These are phyloP conservation scores for Erythrophleum fordii DNA, from an alignment of 306 rosid species.

Conservation along the genomic window DNA sequence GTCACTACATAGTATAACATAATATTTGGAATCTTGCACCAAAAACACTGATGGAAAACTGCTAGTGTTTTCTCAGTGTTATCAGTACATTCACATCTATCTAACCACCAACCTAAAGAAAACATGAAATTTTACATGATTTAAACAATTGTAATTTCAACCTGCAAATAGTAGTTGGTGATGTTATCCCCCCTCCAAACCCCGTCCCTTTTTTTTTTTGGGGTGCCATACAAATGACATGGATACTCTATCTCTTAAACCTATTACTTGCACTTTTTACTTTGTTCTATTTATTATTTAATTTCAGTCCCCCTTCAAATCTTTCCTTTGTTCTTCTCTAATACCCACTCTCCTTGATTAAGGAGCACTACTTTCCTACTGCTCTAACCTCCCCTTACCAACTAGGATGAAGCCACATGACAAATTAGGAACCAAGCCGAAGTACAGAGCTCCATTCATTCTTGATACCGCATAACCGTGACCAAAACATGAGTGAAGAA, in stretches of 20 bases:
- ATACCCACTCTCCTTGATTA: neutral
- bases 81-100: neutral
- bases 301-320: neutral
- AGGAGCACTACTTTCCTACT: constrained; percentile 6
- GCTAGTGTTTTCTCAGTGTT: neutral
- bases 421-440: neutral
- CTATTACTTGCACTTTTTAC: neutral
- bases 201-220: neutral
- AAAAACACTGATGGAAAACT: too few species aligned
- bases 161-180: too few species aligned
- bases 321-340: neutral
- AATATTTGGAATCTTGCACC: neutral
- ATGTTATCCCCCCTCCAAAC: neutral
- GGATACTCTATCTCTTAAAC: neutral
- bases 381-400: neutral
- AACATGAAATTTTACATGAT: neutral
- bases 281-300: neutral
- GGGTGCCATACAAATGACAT: neutral
- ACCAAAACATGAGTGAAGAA: neutral
- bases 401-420: neutral
- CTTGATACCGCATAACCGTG: neutral
- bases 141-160: neutral
- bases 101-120: constrained; percentile 3
- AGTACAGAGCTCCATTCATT: neutral
- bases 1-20: neutral